A percentile compares a stretch with the other conserved stretches of the same genome.
Conservation (phyloP, 2,329 filamentous ascomycete genomes). For the Pyricularia sp. region DNA sequence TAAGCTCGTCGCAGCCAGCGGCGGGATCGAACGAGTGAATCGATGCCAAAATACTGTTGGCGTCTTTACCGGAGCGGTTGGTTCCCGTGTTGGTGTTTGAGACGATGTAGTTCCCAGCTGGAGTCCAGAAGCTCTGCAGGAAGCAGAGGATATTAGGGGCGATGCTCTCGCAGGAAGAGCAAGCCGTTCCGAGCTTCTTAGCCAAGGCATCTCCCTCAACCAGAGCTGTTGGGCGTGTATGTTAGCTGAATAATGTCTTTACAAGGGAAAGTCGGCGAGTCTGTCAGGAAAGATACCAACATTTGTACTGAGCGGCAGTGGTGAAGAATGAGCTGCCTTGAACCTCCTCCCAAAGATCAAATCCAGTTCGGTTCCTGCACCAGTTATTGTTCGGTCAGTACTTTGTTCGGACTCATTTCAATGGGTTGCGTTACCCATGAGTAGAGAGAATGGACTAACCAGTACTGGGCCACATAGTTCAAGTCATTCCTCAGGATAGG, state of each 20-base stretch:
- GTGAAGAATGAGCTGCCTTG: constrained; percentile 74
- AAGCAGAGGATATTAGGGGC: constrained; percentile 67
- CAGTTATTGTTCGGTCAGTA: not conserved
- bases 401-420: not conserved
- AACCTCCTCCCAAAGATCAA: constrained; percentile 80
- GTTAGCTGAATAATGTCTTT: not conserved
- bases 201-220: constrained; percentile 61
- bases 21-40: constrained; percentile 63
- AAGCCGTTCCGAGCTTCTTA: constrained; percentile 48
- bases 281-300: constrained; percentile 23
- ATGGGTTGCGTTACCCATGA: no score
- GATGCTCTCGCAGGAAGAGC: constrained; percentile 50
- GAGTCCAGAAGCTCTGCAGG: constrained; percentile 64
- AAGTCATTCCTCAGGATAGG: constrained; percentile 70
- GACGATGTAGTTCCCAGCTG: constrained; percentile 47
- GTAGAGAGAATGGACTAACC: constrained; percentile 28
- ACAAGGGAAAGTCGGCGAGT: not conserved
- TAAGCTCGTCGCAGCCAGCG: constrained; percentile 55
- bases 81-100: constrained; percentile 58
- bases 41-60: constrained; percentile 57
- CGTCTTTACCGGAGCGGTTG: constrained; percentile 59
- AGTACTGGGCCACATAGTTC: constrained; percentile 65
- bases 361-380: constrained; percentile 46
- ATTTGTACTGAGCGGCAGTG: constrained; percentile 56
- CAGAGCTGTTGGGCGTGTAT: constrained; percentile 29